phyloP scores from a whole-genome alignment of 306 rosid species.

The Parietaria judaica region DNA sequence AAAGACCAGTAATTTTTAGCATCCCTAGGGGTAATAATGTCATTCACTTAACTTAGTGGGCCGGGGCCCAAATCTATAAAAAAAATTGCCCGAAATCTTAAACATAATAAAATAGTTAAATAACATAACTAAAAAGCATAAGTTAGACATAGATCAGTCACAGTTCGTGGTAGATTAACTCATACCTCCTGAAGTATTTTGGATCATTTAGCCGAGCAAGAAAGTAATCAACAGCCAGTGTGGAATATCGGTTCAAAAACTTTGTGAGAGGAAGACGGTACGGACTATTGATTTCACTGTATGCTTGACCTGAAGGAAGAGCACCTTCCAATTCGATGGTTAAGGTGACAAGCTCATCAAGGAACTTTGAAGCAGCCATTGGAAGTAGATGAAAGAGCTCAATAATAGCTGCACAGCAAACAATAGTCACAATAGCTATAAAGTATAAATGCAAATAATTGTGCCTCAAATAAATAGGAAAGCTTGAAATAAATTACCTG shows the following conservation, averaged over 20 bases:
- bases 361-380: slow-evolving; percentile 89
- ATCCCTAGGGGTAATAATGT: too few species aligned
- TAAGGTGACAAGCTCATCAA: slow-evolving; percentile 93
- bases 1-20: too few species aligned
- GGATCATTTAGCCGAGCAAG: slow-evolving; percentile 87
- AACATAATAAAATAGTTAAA: background rate
- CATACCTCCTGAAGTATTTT: slow-evolving; percentile 91
- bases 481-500: slow-evolving; percentile 49
- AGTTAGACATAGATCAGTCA: background rate
- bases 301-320: slow-evolving; percentile 90
- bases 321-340: slow-evolving; percentile 98
- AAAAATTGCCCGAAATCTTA: too few species aligned
- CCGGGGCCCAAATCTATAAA: too few species aligned
- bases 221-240: slow-evolving; percentile 83
- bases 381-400: slow-evolving; percentile 99
- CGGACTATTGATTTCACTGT: slow-evolving; percentile 96
- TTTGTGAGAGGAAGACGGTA: slow-evolving; percentile 88
- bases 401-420: slow-evolving; percentile 69
- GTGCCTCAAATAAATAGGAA: slow-evolving; percentile 17
- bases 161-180: slow-evolving; percentile 1
- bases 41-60: too few species aligned
- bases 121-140: background rate
- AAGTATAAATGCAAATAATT: slow-evolving; percentile 12
- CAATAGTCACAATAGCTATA: slow-evolving; percentile 18
- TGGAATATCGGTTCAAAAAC: slow-evolving; percentile 86